Evolutionary conservation across 192 early-diverging fungal species (phyloP), one percentile per base, ranked within the genome.

Genomic region (Pilobolus umbonatus): DNA sequence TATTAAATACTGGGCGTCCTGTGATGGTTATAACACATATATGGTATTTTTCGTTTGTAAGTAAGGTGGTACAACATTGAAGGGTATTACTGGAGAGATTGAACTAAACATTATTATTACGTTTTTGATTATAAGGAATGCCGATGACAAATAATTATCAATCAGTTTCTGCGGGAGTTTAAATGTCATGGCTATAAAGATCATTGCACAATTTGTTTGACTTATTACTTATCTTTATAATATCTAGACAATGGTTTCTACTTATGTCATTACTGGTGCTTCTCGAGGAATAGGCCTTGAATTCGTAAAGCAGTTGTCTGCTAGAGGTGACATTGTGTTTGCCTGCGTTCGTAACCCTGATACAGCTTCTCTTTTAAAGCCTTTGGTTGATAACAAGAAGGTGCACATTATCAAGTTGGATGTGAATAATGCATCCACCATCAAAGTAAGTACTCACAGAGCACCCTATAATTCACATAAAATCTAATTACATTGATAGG

Each of bases 271-370:
- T 26, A 71, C 62, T 56, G 69, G 69, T 31, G 57, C 59, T 30
- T 57, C 43, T 42, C 62, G 69, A 24, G 69, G 69, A 36, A 51
- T 71, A 31, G 69, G 69, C 24, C 59, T 71, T 31, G 62, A 65
- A 35, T 61, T 62, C 28, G 60, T 71, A 0, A 36, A 25, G 1
- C 59, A 61, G 29, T 38, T 71, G 21, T 24, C 50, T 8, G 21
- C 17, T 22, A 24, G 55, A 14, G 64, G 64, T 14, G 35, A 71
- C 5, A 53, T 30, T 10, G 55, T 71, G 2, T 51, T 65, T 51
- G 69, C 69, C 25, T 24, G 42, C 15, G 62, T 49, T 9, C 63
- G 69, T 32, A 57, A 60, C 10, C 63, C 64, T 17, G 51, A 50
- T n/a, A 7, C 3, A 2, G 34, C 63, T 2, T 39, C 51, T 22